phyloP scores from a whole-genome alignment of 2,329 filamentous ascomycete species.

The Fusarium sp. region DNA sequence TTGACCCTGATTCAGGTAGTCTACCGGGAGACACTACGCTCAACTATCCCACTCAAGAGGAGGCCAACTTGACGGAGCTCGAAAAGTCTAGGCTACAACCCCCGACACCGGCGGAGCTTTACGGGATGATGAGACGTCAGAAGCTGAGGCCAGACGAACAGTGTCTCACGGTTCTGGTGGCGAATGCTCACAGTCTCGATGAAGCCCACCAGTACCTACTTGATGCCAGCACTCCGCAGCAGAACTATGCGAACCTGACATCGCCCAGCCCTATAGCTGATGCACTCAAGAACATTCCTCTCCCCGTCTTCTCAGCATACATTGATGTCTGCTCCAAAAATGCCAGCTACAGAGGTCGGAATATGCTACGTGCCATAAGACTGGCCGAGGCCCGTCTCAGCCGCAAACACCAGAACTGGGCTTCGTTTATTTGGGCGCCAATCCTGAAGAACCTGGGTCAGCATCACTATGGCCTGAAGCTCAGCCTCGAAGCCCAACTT shows the following conservation, averaged over 20 bases:
- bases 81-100: constrained; percentile 71
- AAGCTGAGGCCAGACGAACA: constrained; percentile 60
- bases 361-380: constrained; percentile 47
- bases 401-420: constrained; percentile 40
- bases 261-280: constrained; percentile 37
- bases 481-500: constrained; percentile 46
- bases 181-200: constrained; percentile 59
- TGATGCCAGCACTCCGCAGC: constrained; percentile 50
- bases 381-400: constrained; percentile 43
- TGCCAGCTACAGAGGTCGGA: constrained; percentile 31
- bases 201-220: constrained; percentile 61
- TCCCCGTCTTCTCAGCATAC: constrained; percentile 61
- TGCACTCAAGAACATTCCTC: constrained; percentile 39
- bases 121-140: constrained; percentile 64
- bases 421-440: constrained; percentile 46
- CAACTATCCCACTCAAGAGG: constrained; percentile 50
- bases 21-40: constrained; percentile 71
- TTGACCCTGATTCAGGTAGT: constrained; percentile 39
- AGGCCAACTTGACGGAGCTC: constrained; percentile 69
- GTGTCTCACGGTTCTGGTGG: constrained; percentile 67
- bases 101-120: constrained; percentile 68
- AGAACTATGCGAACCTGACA: constrained; percentile 30
- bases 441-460: constrained; percentile 49
- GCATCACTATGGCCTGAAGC: constrained; percentile 40
- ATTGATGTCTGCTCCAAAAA: constrained; percentile 49